Evolutionary conservation across 805 yeast species (phyloP), one percentile per base, ranked within the genome.

Genomic region (Wickerhamomyces alni): DNA sequence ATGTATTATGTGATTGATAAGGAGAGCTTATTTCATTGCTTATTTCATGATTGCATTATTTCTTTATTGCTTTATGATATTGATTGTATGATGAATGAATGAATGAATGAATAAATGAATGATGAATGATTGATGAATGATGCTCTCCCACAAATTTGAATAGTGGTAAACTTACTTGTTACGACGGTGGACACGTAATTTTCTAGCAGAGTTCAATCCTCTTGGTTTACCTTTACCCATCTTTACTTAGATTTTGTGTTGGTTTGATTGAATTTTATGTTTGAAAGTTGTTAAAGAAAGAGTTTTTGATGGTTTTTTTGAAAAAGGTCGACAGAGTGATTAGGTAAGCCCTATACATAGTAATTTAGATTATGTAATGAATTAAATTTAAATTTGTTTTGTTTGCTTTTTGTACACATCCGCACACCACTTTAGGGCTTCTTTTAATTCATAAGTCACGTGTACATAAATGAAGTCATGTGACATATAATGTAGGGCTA

Each of bases 211-310:
- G 87, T 93, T 91, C 74, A 93, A 79, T 73, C 99, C 99, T 87
- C 99, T 87, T 83, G 99, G 99, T 80, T 89, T 89, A 77, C 96
- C 97, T 77, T 85, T 88, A 80, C 97, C 97, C 98, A 91, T 91
- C 68, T 70, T 31, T 86, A 73, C 41, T 33, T 28, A 28, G 17
- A 33, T 28, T 42, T 39, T 35, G 43, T 43, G 45, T 38, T 39
- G 39, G n/a, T 24, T 39, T 37, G 40, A 44, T 27, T 28, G 17
- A 28, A 30, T 17, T 6, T 28, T 28, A 8, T 12, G 32, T 35
- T 24, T 46, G 43, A 40, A 42, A 40, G 46, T 16, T 28, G 33
- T 32, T 33, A 28, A 36, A 27, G 25, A 29, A 38, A 35, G 26
- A 16, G 24, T 31, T 26, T 27, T 40, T 36, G 40, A 37, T 18